These are phyloP conservation scores for Pulveroboletus sp. DNA, from an alignment of 768 basidiomycete species.

Conservation along the genomic window DNA sequence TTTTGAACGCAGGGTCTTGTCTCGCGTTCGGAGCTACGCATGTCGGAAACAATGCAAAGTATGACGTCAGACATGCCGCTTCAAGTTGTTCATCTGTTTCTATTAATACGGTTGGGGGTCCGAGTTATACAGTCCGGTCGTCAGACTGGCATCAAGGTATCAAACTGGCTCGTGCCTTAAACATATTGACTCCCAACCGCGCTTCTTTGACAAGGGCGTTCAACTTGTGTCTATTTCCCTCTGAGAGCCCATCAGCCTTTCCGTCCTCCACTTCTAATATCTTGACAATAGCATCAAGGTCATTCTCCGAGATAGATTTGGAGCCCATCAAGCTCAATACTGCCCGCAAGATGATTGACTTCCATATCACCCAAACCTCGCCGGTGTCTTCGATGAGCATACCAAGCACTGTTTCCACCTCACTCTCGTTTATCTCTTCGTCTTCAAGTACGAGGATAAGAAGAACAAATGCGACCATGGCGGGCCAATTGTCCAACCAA, in stretches of 20 bases:
- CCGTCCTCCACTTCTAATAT: background rate
- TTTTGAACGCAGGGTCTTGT: too few relatives aligned
- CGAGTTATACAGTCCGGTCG: too few relatives aligned
- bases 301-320: too few relatives aligned
- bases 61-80: too few relatives aligned
- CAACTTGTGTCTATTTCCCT: background rate
- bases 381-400: constrained; percentile 4
- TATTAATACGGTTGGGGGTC: too few relatives aligned
- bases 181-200: background rate
- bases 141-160: too few relatives aligned
- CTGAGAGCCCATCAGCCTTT: background rate
- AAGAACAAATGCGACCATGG: constrained; percentile 12
- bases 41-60: too few relatives aligned
- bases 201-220: background rate
- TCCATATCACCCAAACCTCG: constrained; percentile 6
- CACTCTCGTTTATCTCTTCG: background rate
- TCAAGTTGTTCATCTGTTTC: too few relatives aligned
- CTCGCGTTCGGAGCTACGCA: too few relatives aligned
- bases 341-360: background rate
- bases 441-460: constrained; percentile 7
- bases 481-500: constrained; percentile 6
- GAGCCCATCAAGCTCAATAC: background rate
- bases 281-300: background rate
- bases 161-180: background rate
- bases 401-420: background rate